A percentile compares a stretch with the other conserved stretches of the same genome.
phyloP scores from a whole-genome alignment of 129 eudicot genomes.

The Saposhnikovia divaricata region DNA sequence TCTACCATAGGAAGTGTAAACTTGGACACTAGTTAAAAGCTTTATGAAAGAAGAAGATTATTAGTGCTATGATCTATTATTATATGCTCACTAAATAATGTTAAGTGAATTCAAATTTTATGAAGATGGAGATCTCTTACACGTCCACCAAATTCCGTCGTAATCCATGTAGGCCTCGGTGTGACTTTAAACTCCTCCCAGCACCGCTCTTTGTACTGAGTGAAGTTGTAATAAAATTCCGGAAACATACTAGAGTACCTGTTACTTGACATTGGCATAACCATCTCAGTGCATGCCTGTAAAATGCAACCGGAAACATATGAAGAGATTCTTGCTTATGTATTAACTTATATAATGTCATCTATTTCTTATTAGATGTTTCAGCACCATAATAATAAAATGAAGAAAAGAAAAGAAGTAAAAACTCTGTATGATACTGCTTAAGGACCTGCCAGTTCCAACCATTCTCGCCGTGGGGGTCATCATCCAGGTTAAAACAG shows the following conservation, averaged over 20 bases:
- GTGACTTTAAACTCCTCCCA: slow-evolving; percentile 43
- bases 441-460: slow-evolving; percentile 89
- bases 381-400: background rate
- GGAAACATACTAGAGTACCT: slow-evolving; percentile 69
- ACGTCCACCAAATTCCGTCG: slow-evolving; percentile 91
- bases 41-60: background rate
- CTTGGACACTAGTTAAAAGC: background rate
- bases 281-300: slow-evolving; percentile 98
- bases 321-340: background rate
- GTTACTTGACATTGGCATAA: slow-evolving; percentile 76
- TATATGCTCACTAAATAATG: background rate
- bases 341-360: background rate
- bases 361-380: background rate
- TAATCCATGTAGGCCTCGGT: slow-evolving; percentile 84
- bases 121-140: slow-evolving; percentile 22
- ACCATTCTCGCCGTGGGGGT: slow-evolving; percentile 84
- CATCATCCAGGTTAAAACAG: slow-evolving; percentile 80
- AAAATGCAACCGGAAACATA: slow-evolving; percentile 7
- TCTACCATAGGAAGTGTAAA: background rate
- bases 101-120: background rate
- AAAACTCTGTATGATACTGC: background rate
- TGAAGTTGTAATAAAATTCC: slow-evolving; percentile 37
- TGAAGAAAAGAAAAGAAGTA: background rate
- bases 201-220: slow-evolving; percentile 46
- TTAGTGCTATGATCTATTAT: background rate